Evolutionary conservation across 1,284 basidiomycete species (phyloP).

Genomic region (Kwoniella shivajii): DNA sequence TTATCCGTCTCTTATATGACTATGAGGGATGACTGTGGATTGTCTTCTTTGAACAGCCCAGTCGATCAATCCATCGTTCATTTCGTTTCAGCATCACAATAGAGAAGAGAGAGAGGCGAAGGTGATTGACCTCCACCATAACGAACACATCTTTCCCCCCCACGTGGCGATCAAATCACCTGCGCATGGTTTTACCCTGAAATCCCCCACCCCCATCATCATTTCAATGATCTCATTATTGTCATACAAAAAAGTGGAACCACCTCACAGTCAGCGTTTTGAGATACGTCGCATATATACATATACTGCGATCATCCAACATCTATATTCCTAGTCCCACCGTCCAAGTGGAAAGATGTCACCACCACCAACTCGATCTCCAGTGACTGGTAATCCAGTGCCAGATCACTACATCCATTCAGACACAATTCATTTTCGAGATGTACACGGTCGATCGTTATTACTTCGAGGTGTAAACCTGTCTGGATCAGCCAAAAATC

Average conservation of each 20-base stretch:
- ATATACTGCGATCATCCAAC: not conserved
- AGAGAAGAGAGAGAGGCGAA: too few species aligned
- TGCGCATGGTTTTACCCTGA: not conserved
- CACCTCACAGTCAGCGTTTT: not conserved
- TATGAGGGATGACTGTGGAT: too few species aligned
- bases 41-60: not conserved
- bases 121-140: conserved; percentile 5
- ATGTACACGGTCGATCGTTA: conserved; percentile 77
- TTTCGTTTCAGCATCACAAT: too few species aligned
- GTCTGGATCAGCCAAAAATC: conserved; percentile 83
- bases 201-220: too few species aligned
- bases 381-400: conserved; percentile 65
- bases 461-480: conserved; percentile 92
- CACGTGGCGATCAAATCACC: not conserved
- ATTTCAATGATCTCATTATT: not conserved
- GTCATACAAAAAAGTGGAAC: conserved; percentile 12
- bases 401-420: conserved; percentile 62
- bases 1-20: too few species aligned
- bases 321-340: not conserved
- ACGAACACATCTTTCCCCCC: not conserved
- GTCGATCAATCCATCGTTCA: too few species aligned
- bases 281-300: not conserved
- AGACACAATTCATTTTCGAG: conserved; percentile 74
- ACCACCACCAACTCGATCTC: conserved; percentile 59
- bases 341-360: conserved; percentile 32